These are phyloP conservation scores for Spathaspora arborariae DNA, from an alignment of 805 yeast genomes.

Conservation along the genomic window DNA sequence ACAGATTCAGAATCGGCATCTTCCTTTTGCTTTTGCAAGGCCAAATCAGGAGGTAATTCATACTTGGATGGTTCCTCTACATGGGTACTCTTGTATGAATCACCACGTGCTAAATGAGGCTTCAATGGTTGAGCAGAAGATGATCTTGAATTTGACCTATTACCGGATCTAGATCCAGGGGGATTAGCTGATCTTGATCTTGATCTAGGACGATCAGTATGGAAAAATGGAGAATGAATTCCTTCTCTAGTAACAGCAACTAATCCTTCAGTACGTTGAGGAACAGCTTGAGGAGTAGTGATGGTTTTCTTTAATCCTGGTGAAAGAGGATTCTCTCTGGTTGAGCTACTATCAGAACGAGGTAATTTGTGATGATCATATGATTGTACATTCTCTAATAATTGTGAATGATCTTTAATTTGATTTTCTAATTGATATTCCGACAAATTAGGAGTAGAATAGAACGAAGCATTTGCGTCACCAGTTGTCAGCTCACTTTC, in stretches of 20 bases:
- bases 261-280: constrained; percentile 5
- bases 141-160: constrained; percentile 17
- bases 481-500: constrained; percentile 1
- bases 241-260: constrained; percentile 12
- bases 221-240: constrained; percentile 32
- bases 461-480: constrained; percentile 2
- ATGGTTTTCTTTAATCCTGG: background rate
- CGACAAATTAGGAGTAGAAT: constrained; percentile 42
- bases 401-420: constrained; percentile 32
- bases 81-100: constrained; percentile 62
- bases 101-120: constrained; percentile 77
- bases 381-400: constrained; percentile 32
- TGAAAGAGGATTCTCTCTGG: constrained; percentile 10
- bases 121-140: constrained; percentile 10
- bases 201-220: constrained; percentile 22
- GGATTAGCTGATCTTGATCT: constrained; percentile 25
- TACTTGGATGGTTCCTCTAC: constrained; percentile 42
- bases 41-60: constrained; percentile 39
- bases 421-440: constrained; percentile 42
- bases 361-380: constrained; percentile 33
- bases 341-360: constrained; percentile 5
- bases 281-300: constrained; percentile 3
- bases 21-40: constrained; percentile 30
- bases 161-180: constrained; percentile 10
- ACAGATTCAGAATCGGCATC: constrained; percentile 29